Conservation (phyloP, 768 basidiomycete species). For the Boletus huronensis region DNA sequence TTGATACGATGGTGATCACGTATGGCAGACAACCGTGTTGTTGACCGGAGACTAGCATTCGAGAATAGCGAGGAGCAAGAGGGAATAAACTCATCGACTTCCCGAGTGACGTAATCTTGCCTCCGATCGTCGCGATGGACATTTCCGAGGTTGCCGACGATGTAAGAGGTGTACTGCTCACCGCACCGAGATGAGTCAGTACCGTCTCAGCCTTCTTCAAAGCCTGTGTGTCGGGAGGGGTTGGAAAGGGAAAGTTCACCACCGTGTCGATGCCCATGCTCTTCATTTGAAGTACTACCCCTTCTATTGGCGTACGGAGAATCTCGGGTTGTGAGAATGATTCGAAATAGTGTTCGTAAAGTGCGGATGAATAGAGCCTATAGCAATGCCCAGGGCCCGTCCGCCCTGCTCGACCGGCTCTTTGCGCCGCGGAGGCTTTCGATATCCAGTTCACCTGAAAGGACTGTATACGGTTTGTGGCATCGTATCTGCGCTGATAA, state of each 20-base stretch:
- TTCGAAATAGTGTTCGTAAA: constrained; percentile 91
- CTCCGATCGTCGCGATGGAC: constrained; percentile 36
- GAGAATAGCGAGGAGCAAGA: constrained; percentile 89
- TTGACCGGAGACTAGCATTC: constrained; percentile 84
- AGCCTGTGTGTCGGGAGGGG: constrained; percentile 77
- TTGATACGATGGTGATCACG: constrained; percentile 86
- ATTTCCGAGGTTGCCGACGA: constrained; percentile 15
- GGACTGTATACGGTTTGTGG: constrained; percentile 77
- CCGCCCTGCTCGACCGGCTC: constrained; percentile 94
- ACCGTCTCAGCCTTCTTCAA: constrained; percentile 80
- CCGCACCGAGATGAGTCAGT: constrained; percentile 79
- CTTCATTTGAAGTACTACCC: constrained; percentile 97
- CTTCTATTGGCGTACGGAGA: constrained; percentile 92
- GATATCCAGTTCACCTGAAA: constrained; percentile 94
- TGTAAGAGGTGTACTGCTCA: constrained; percentile 39
- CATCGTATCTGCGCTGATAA: constrained; percentile 76
- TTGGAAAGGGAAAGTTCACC: constrained; percentile 97
- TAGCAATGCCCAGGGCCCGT: constrained; percentile 99
- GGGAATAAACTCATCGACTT: constrained; percentile 92
- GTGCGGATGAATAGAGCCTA: constrained; percentile 90
- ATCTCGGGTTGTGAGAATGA: constrained; percentile 89
- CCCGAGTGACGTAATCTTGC: constrained; percentile 86
- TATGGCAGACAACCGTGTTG: constrained; percentile 93
- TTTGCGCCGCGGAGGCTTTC: constrained; percentile 91
- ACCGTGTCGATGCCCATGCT: constrained; percentile 97